Evolutionary conservation across 164 flowering plant genomes (phyloP), one percentile per base, ranked within the genome.

Genomic region (Chimonanthus praecox): DNA sequence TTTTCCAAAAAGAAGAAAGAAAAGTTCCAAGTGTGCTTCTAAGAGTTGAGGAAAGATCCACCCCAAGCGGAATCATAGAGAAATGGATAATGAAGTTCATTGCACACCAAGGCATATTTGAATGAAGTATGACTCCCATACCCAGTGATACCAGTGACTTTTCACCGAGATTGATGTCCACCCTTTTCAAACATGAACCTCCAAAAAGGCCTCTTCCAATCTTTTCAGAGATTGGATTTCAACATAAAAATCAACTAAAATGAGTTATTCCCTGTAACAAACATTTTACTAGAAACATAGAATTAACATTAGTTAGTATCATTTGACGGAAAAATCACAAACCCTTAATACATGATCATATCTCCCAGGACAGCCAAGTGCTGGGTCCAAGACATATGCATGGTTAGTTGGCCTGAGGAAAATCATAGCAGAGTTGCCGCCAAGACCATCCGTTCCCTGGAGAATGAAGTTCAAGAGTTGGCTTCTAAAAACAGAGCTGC

Each of bases 401-500:
- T 98, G 90, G 78, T 95, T 95, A 76, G 99, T 95, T 54, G 98
- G 98, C 72, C 92, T 98, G 79, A 95, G 97, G 74, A 95, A 98
- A 77, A 95, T 93, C 13, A 95, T 98, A 66, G 94, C 93, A 75
- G 98, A 89, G 74, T 84, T 93, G 85, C 97, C 93, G 80, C 92
- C 99, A 82, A 95, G 93, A 47, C 99, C 99, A 88, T 95, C 99
- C 99, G 93, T 95, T 83, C 93, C 99, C 99, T 95, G 89, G 80
- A 83, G 72, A 58, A 45, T 33, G 71, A 70, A 20, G 48, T 64
- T 64, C 69, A 47, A 64, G 21, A 20, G 21, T 20, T 20, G 33
- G 33, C 33, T 33, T 33, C 33, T 33, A 33, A 33, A 33, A 33
- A 33, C 33, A 33, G 33, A 33, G 33, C 33, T 33, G 33, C 33